phyloP scores from a whole-genome alignment of 2,329 filamentous ascomycete species.

The Chaetomium sp. region DNA sequence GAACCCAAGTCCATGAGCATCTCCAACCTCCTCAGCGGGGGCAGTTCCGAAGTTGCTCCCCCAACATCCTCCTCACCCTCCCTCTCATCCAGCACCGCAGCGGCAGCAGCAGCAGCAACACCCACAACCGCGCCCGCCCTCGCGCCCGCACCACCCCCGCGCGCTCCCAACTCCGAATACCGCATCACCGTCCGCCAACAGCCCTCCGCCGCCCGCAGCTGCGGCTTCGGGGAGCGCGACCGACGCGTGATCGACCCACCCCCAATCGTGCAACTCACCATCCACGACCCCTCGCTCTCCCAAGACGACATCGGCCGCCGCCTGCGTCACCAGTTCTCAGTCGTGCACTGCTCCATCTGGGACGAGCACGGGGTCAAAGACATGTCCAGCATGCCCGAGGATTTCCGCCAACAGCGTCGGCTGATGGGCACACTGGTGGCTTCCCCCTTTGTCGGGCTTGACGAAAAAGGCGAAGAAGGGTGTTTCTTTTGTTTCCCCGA shows the following conservation, averaged over 20 bases:
- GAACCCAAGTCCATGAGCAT: conserved; percentile 29
- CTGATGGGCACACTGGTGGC: conserved; percentile 76
- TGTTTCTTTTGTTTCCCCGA: conserved; percentile 86
- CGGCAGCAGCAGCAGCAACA: not conserved
- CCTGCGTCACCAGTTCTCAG: conserved; percentile 57
- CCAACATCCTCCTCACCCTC: not conserved
- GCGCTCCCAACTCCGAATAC: conserved; percentile 28
- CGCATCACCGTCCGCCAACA: conserved; percentile 65
- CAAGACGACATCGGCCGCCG: conserved; percentile 46
- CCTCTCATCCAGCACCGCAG: not conserved
- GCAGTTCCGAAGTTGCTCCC: conserved; percentile 4
- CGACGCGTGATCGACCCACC: conserved; percentile 77
- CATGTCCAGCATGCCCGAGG: conserved; percentile 63
- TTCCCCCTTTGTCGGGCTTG: conserved; percentile 67
- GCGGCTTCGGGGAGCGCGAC: conserved; percentile 77
- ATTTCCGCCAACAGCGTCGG: conserved; percentile 64
- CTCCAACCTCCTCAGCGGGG: conserved; percentile 25
- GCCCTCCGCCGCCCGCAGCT: conserved; percentile 69
- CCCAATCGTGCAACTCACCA: conserved; percentile 68
- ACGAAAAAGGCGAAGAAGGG: conserved; percentile 66
- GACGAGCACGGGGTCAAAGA: conserved; percentile 62
- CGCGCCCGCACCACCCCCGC: conserved; percentile 3
- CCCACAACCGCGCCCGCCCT: not conserved
- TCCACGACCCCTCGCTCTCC: conserved; percentile 51
- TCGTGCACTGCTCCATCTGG: conserved; percentile 72